Conservation (phyloP, 345 rosid species). For the Linum lewisii region DNA sequence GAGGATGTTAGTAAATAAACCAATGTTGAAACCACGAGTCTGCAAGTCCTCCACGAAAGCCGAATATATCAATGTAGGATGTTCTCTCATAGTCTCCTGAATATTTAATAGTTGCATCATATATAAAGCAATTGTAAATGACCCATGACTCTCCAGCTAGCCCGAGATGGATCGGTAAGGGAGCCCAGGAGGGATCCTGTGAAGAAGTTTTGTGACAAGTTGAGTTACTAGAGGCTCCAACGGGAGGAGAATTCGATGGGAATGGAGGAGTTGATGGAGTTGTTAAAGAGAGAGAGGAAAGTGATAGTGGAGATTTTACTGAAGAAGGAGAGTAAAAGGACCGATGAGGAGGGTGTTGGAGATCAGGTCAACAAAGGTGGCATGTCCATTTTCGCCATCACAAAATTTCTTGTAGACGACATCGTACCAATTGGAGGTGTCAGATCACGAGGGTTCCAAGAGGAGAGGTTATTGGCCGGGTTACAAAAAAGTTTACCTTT, state of each 20-base stretch:
- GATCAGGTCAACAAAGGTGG: conserved; percentile 47
- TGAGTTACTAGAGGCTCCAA: conserved; percentile 30
- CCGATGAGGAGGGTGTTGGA: conserved; percentile 44
- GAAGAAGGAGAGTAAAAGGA: conserved; percentile 59
- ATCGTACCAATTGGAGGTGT: conserved; percentile 62
- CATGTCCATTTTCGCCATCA: conserved; percentile 25
- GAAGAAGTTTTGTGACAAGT: conserved; percentile 35
- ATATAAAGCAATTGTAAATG: no score
- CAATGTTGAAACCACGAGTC: no score
- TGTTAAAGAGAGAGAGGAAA: conserved; percentile 34
- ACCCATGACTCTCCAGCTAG: no score
- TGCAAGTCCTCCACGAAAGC: no score
- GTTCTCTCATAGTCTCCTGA: no score
- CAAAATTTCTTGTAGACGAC: conserved; percentile 37
- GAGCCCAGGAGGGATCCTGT: conserved; percentile 49
- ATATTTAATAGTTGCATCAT: no score
- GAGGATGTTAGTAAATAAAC: no score
- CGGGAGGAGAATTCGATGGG: conserved; percentile 41
- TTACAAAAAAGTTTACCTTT: no score
- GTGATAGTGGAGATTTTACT: conserved; percentile 57
- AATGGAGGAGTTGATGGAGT: conserved; percentile 55
- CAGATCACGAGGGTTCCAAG: conserved; percentile 56
- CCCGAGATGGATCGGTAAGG: conserved; percentile 35
- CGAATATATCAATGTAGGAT: no score
- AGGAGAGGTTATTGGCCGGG: conserved; percentile 39